phyloP scores from a whole-genome alignment of 768 basidiomycete genomes.

The Sutorius australiensis region DNA sequence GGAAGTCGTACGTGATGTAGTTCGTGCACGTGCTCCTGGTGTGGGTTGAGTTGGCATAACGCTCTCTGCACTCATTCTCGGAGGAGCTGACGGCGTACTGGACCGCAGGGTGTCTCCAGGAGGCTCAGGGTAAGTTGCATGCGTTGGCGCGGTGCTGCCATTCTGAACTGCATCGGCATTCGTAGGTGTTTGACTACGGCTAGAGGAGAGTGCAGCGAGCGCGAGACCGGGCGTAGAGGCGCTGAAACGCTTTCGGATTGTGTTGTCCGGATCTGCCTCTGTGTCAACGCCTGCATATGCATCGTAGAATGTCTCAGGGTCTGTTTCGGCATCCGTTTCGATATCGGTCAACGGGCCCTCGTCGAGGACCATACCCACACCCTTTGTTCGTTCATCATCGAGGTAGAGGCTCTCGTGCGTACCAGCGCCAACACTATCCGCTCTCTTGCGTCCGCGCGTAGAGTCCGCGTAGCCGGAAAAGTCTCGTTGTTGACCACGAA shows the following conservation, averaged over 20 bases:
- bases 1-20: slow-evolving; percentile 27
- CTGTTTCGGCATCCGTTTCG: slow-evolving; percentile 48
- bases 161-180: slow-evolving; percentile 33
- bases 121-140: slow-evolving; percentile 36
- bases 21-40: slow-evolving; percentile 23
- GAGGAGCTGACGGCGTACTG: slow-evolving; percentile 39
- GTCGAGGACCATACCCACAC: slow-evolving; percentile 60
- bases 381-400: slow-evolving; percentile 51
- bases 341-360: slow-evolving; percentile 74
- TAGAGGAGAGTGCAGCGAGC: slow-evolving; percentile 25
- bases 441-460: slow-evolving; percentile 48
- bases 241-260: slow-evolving; percentile 16
- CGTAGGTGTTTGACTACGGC: slow-evolving; percentile 44
- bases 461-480: slow-evolving; percentile 21
- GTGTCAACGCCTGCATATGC: slow-evolving; percentile 25
- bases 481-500: slow-evolving; percentile 26
- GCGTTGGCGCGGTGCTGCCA: slow-evolving; percentile 40
- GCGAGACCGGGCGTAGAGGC: slow-evolving; percentile 15
- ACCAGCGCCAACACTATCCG: slow-evolving; percentile 60
- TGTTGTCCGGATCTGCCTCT: slow-evolving; percentile 18
- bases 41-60: slow-evolving; percentile 35
- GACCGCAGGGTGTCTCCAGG: slow-evolving; percentile 46
- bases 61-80: slow-evolving; percentile 39
- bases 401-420: slow-evolving; percentile 63
- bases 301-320: slow-evolving; percentile 41